These are phyloP conservation scores for Saraca asoca DNA, from an alignment of 331 rosid genomes.

Conservation along the genomic window DNA sequence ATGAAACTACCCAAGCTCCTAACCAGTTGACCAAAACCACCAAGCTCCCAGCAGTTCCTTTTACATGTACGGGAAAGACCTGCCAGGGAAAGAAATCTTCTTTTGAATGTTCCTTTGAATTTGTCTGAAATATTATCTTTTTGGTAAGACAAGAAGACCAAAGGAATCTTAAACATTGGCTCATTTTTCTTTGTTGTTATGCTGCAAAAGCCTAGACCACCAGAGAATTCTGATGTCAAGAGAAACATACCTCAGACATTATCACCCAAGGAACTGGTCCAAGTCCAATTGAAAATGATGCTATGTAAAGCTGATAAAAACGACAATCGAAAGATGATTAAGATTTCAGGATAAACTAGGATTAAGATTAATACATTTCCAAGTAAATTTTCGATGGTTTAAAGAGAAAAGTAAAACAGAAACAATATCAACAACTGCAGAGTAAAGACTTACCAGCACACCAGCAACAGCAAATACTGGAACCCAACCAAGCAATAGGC, in stretches of 20 bases:
- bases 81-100: conserved; percentile 31
- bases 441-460: conserved; percentile 50
- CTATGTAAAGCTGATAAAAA: conserved; percentile 61
- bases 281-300: conserved; percentile 70
- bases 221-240: neutral
- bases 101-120: neutral
- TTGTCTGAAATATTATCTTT: too few species aligned
- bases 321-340: neutral
- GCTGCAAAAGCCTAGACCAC: neutral
- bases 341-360: neutral
- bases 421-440: neutral
- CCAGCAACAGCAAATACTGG: conserved; percentile 63
- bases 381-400: neutral
- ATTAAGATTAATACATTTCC: neutral
- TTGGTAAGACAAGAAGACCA: too few species aligned
- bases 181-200: neutral
- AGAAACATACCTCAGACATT: conserved; percentile 81
- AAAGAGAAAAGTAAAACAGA: too few species aligned
- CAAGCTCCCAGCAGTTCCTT: conserved; percentile 82
- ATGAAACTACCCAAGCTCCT: conserved; percentile 71
- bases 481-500: conserved; percentile 57
- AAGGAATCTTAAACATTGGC: too few species aligned
- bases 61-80: conserved; percentile 79
- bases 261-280: conserved; percentile 90
- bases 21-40: conserved; percentile 71